Evolutionary conservation across 306 rosid species (phyloP).

Genomic region (Heteromeles arbutifolia): DNA sequence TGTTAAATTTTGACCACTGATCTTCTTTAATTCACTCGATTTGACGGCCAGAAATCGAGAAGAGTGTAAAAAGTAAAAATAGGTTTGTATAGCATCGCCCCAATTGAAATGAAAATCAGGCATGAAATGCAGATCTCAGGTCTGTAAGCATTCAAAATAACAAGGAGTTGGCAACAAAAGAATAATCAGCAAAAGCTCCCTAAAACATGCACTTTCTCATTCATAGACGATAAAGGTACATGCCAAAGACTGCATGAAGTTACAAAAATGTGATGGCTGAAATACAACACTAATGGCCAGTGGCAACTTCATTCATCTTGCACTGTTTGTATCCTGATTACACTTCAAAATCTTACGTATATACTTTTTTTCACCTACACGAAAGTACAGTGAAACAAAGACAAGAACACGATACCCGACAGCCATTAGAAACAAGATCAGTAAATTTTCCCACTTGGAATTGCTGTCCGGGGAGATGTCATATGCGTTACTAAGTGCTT

Average conservation of each 20-base stretch:
- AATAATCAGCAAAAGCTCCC: not conserved
- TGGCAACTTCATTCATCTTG: constrained; percentile 43
- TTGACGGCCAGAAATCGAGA: no score
- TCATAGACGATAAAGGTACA: constrained; percentile 9
- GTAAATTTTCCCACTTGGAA: constrained; percentile 85
- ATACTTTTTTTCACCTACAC: constrained; percentile 35
- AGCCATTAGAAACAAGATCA: constrained; percentile 87
- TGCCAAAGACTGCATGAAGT: constrained; percentile 19
- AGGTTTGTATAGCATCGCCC: no score
- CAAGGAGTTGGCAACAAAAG: not conserved
- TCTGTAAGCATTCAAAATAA: not conserved
- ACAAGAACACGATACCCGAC: constrained; percentile 63
- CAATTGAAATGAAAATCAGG: not conserved
- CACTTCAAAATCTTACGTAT: constrained; percentile 42
- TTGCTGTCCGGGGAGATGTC: constrained; percentile 54
- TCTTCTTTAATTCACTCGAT: no score
- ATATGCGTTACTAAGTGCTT: constrained; percentile 75
- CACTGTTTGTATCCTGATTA: constrained; percentile 45
- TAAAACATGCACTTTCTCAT: constrained; percentile 25
- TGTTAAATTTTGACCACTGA: no score
- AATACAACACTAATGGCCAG: constrained; percentile 17
- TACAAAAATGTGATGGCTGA: constrained; percentile 27
- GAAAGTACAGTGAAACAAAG: constrained; percentile 47
- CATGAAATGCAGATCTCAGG: not conserved
- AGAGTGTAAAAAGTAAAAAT: no score